These are phyloP conservation scores for Gremmenia infestans DNA, from an alignment of 2,329 filamentous ascomycete species.

Conservation along the genomic window DNA sequence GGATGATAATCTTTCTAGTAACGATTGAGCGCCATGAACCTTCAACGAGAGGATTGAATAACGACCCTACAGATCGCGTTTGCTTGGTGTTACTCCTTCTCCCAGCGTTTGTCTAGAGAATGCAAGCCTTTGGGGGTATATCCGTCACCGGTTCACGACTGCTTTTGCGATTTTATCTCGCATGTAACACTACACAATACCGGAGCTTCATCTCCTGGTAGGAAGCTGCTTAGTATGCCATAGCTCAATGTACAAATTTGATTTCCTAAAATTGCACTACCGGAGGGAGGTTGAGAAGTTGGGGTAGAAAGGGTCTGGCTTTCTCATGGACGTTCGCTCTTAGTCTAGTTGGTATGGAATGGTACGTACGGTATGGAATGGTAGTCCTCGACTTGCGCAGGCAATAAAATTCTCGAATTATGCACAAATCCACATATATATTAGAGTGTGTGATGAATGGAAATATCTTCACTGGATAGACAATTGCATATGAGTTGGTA, in stretches of 20 bases:
- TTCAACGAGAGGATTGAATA: constrained; percentile 13
- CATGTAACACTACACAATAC: constrained; percentile 30
- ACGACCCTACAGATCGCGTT: constrained; percentile 2
- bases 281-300: constrained; percentile 3
- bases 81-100: constrained; percentile 1
- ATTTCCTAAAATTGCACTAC: constrained; percentile 24
- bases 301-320: constrained; percentile 12
- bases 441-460: not conserved
- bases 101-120: not conserved
- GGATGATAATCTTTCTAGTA: not conserved
- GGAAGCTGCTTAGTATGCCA: constrained; percentile 19
- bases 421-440: not conserved
- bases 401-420: constrained; percentile 18
- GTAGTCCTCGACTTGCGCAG: constrained; percentile 19
- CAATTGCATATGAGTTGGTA: not conserved
- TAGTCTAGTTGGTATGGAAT: constrained; percentile 17
- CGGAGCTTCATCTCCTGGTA: constrained; percentile 16
- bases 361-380: not conserved
- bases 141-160: constrained; percentile 18
- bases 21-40: constrained; percentile 6
- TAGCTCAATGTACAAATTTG: constrained; percentile 27
- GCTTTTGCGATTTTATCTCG: constrained; percentile 15
- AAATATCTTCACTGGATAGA: not conserved
- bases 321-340: constrained; percentile 22
- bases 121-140: not conserved